phyloP scores from a whole-genome alignment of 352 stramenopile species.

The Peronospora belbahrii region DNA sequence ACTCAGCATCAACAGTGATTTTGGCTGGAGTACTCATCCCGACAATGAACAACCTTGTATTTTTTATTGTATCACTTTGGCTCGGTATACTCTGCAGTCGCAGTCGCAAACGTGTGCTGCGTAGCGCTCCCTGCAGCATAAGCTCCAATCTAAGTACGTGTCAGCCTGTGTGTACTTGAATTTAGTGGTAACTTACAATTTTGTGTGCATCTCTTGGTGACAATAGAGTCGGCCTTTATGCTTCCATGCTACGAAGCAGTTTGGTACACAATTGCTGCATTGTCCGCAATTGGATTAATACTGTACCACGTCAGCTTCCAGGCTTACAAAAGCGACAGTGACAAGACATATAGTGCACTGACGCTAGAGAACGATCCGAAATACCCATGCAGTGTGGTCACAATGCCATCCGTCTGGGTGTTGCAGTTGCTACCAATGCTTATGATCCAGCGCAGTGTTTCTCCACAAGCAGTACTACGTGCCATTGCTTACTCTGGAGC shows the following conservation, averaged over 20 bases:
- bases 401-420: slow-evolving; percentile 62
- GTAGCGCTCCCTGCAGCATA: slow-evolving; percentile 47
- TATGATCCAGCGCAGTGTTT: slow-evolving; percentile 81
- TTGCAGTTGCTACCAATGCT: slow-evolving; percentile 75
- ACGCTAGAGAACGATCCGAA: slow-evolving; percentile 15
- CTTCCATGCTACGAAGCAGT: slow-evolving; percentile 81
- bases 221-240: slow-evolving; percentile 73
- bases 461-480: slow-evolving; percentile 58
- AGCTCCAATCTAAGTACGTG: slow-evolving; percentile 70
- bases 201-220: slow-evolving; percentile 3
- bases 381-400: slow-evolving; percentile 52
- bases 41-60: slow-evolving; percentile 56
- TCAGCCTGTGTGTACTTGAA: background rate
- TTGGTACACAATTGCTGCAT: slow-evolving; percentile 69
- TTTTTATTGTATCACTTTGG: slow-evolving; percentile 60
- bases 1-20: slow-evolving; percentile 33
- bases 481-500: slow-evolving; percentile 62
- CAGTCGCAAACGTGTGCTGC: slow-evolving; percentile 63
- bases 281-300: slow-evolving; percentile 44
- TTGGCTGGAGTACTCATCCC: slow-evolving; percentile 49
- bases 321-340: slow-evolving; percentile 16
- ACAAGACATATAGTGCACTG: slow-evolving; percentile 11
- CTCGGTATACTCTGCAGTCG: slow-evolving; percentile 68
- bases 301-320: slow-evolving; percentile 52
- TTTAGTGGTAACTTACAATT: background rate